Base-by-base conservation (phyloP, 1,284 basidiomycete species). In the Boletus sp. region DNA sequence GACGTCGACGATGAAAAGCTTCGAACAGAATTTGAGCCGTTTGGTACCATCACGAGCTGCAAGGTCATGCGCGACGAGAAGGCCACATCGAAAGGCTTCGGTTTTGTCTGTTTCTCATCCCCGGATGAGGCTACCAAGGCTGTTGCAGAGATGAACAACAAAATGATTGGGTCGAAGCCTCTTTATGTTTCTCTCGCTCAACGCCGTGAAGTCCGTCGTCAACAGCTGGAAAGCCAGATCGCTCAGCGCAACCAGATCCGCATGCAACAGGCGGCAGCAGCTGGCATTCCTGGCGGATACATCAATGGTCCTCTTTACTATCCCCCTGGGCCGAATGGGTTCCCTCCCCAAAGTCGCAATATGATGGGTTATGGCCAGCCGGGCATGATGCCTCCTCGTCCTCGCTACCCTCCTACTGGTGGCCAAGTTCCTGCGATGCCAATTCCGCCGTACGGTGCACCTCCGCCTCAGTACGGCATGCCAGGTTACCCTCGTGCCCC, bases 101-200 rank as follows among this genome's bases (percentile, higher is more conserved):
- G 96, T 61, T 99, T 99, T 69, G 96, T 99, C 58, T 99, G 96
- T 76, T 99, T 94, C 80, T 93, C 93, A 37, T 88, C 93, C 51
- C 94, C 96, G 46, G 96, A 99, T 61, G 96, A 99, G 75, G 95
- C 96, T 41, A 98, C 94, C 69, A 99, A 98, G 78, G 96, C 96
- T 53, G 94, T 99, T 56, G 91, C 93, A 48, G 96, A 99, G 77
- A 97, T 99, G 94, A 99, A 99, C 82, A 97, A 97, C 81, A 98
- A 98, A 80, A 99, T 99, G 90, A 92, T 99, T 66, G 94, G 95
- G 58, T 84, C 89, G 64, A 99, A 99, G 75, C 96, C 96, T 46
- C 84, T 99, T 62, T 99, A 99, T 70, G 96, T 99, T 66, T 95
- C 95, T 45, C 85, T 98, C 53, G 96, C 96, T 59, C 96, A 99